Evolutionary conservation across 192 early-diverging fungal genomes (phyloP), one percentile per base, ranked within the genome.

Genomic region (Entomortierella lignicola): DNA sequence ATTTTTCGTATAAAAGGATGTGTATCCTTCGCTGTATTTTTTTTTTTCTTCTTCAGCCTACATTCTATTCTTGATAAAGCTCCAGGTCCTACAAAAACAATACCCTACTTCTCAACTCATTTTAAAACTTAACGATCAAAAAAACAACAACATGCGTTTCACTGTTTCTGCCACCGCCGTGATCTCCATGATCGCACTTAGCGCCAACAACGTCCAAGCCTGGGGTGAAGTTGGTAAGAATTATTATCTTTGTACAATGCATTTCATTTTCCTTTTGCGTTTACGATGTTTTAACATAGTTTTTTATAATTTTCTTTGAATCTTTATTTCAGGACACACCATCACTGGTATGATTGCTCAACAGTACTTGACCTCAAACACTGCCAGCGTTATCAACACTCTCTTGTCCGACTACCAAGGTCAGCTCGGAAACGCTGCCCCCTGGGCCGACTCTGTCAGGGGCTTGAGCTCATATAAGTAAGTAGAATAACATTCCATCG

Each of bases 301-400:
- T 25, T 37, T 10, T 20, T 25, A 10, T 37, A 7, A 4, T 37
- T 37, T 37, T 37, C 34, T 37, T 37, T 37, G n/a, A n/a, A n/a
- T 37, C 34, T 37, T 37, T 37, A 7, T 10, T 37, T 10, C 34
- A 77, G 82, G 82, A 8, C 82, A 84, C 53, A 63, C 79, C 25
- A 37, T 84, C 50, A 77, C 77, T 62, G 82, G 77, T 12, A 57
- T 56, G 18, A 84, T 85, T 48, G 84, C 77, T 20, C 81, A 82
- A 51, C 70, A 66, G 37, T 85, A 77, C 70, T 60, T 85, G 42
- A 70, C 71, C 1, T 66, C 84, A 2, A 54, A 56, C 12, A 75
- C 72, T 0, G 55, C 66, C 18, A 31, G 25, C 18, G 50, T 64
- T n/a, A 29, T 85, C 50, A 31, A 26, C 29, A 30, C 44, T 18